A percentile compares a stretch with the other conserved stretches of the same genome.
Evolutionary conservation across 225 moss, liverwort and hornwort genomes (phyloP).

Genomic region (Thuidium tamariscinum): DNA sequence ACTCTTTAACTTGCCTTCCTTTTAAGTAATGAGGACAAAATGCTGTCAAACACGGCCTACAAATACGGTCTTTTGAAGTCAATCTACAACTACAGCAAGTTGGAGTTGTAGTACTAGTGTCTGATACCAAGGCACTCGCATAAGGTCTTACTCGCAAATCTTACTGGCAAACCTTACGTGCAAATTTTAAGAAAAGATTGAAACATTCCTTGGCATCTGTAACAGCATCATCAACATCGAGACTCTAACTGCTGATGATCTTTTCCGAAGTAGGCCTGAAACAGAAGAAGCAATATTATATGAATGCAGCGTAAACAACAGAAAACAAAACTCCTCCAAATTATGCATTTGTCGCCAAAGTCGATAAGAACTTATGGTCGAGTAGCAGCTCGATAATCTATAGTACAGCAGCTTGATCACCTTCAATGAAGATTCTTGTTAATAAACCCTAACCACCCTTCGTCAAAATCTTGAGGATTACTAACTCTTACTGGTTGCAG

Average conservation of each 20-base stretch:
- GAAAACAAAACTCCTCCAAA: not conserved
- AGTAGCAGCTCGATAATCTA: not conserved
- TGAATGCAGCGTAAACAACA: not conserved
- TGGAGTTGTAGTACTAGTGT: not conserved
- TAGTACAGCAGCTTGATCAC: not conserved
- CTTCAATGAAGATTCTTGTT: not conserved
- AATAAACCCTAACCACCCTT: not conserved
- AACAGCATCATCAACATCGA: conserved; percentile 57
- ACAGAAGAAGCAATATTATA: not conserved
- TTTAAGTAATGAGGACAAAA: not conserved
- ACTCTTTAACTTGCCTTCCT: conserved; percentile 47
- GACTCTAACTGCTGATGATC: conserved; percentile 56
- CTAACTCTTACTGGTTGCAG: not conserved
- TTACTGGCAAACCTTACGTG: conserved; percentile 29
- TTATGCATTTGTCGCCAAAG: not conserved
- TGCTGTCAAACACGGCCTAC: not conserved
- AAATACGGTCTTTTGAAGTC: not conserved
- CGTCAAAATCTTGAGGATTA: not conserved
- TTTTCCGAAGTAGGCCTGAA: conserved; percentile 56
- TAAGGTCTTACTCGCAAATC: conserved; percentile 6
- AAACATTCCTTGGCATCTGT: conserved; percentile 59
- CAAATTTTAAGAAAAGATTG: conserved; percentile 42
- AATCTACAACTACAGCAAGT: not conserved
- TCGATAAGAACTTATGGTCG: not conserved
- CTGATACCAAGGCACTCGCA: not conserved